Conservation (phyloP, 345 rosid genomes). For the Linum lewisii region DNA sequence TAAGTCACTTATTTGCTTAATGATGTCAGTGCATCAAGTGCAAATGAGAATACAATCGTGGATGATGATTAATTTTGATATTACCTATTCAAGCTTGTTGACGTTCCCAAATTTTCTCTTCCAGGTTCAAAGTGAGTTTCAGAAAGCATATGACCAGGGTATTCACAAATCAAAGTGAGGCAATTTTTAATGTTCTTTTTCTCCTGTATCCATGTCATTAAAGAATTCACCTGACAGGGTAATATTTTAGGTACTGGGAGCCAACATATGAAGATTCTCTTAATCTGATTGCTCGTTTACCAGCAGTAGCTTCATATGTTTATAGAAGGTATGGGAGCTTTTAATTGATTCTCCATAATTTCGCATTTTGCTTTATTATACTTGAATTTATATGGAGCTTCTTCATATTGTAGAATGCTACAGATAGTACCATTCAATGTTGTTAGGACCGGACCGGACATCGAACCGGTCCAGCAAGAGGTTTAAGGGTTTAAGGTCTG, state of each 20-base stretch:
- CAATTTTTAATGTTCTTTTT: slow-evolving; percentile 5
- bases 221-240: slow-evolving; percentile 10
- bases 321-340: slow-evolving; percentile 61
- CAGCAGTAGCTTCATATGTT: slow-evolving; percentile 78
- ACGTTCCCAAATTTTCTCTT: slow-evolving; percentile 11
- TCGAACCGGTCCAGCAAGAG: too few relatives aligned
- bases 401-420: background rate
- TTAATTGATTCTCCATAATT: slow-evolving; percentile 10
- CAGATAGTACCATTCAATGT: background rate
- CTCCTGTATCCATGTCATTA: slow-evolving; percentile 11
- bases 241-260: slow-evolving; percentile 81
- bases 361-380: background rate
- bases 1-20: too few relatives aligned
- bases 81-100: background rate
- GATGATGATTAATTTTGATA: background rate
- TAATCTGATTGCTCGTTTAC: slow-evolving; percentile 84
- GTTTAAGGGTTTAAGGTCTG: too few relatives aligned
- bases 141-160: slow-evolving; percentile 83
- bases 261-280: slow-evolving; percentile 90
- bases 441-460: too few relatives aligned
- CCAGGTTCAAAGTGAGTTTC: slow-evolving; percentile 97
- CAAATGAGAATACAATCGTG: background rate
- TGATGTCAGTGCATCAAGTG: too few relatives aligned
- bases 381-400: background rate
- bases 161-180: slow-evolving; percentile 80